Base-by-base conservation (phyloP, 169 alveolate species). In the Plasmodium billcollinsi region DNA sequence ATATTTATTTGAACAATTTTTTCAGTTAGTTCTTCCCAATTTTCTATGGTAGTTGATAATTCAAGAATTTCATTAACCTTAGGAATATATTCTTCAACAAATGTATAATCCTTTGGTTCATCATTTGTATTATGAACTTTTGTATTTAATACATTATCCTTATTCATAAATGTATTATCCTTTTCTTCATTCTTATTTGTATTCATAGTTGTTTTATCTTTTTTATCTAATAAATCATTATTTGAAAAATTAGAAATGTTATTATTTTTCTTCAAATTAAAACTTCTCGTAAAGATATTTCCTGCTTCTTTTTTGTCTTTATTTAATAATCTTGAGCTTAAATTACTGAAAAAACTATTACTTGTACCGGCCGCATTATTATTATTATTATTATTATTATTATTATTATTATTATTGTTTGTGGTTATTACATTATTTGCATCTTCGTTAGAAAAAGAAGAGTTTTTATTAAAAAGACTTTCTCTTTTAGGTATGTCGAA, bases 1-100 rank as follows among this genome's bases (percentile, higher is more conserved):
- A 83, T 54, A 54, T 83, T 69, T 33, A 83, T 58, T 5, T 83
- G 63, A 9, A 54, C 91, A n/a, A 83, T n/a, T 83, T 83, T 83
- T 45, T 26, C 58, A 2, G 91, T 83, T 12, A 83, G 65, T 20
- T 72, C 71, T 69, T 83, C 91, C 83, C 80, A 69, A 18, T 83
- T 73, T 14, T 58, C 39, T 33, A 72, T 52, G 33, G 18, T 69
- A 11, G 91, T 83, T 5, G 91, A 83, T 45, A 83, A n/a, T 49
- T 83, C 83, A 20, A 83, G 20, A 18, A 83, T 67, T 54, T 83
- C 80, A 29, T 83, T 83, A 26, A 83, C 66, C 43, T 83, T 67
- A n/a, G 91, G 91, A 5, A 83, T 61, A 62, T 83, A 83, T 29
- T 69, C 85, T 18, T 67, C 80, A n/a, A 47, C 72, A 61, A 69